Conservation (phyloP, 768 basidiomycete genomes). For the Mycena chlorophos region DNA sequence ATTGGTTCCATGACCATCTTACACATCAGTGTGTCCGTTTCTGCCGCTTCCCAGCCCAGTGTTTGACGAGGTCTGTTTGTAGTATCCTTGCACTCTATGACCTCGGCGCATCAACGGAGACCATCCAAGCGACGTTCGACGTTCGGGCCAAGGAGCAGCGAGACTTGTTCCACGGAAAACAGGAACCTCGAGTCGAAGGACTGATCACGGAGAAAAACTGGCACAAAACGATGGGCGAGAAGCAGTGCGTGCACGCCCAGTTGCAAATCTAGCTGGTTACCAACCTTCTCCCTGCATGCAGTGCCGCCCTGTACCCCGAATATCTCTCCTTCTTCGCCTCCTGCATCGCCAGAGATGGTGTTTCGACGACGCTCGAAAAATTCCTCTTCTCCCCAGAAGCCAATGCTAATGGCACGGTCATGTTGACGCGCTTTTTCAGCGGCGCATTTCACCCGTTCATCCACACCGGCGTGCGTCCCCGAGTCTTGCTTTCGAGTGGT, state of each 20-base stretch:
- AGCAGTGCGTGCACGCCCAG: not conserved
- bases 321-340: constrained; percentile 6
- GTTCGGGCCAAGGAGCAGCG: constrained; percentile 1
- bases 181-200: not conserved
- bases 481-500: not conserved
- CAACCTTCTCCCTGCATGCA: not conserved
- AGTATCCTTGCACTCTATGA: constrained; percentile 8
- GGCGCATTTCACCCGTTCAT: constrained; percentile 11
- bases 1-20: constrained; percentile 9
- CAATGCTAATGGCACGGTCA: constrained; percentile 5
- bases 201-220: not conserved
- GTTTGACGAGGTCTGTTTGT: not conserved
- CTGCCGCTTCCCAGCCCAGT: not conserved
- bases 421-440: constrained; percentile 4
- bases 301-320: not conserved
- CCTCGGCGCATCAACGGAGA: constrained; percentile 1
- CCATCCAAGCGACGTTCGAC: constrained; percentile 4
- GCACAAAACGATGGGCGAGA: not conserved
- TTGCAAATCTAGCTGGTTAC: not conserved
- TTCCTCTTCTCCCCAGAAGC: constrained; percentile 1
- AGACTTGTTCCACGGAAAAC: not conserved
- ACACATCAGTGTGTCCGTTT: constrained; percentile 2
- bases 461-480: constrained; percentile 4
- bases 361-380: not conserved
- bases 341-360: not conserved